These are phyloP conservation scores for Chloroidium sp. DNA, from an alignment of 163 green algal genomes.

Conservation along the genomic window DNA sequence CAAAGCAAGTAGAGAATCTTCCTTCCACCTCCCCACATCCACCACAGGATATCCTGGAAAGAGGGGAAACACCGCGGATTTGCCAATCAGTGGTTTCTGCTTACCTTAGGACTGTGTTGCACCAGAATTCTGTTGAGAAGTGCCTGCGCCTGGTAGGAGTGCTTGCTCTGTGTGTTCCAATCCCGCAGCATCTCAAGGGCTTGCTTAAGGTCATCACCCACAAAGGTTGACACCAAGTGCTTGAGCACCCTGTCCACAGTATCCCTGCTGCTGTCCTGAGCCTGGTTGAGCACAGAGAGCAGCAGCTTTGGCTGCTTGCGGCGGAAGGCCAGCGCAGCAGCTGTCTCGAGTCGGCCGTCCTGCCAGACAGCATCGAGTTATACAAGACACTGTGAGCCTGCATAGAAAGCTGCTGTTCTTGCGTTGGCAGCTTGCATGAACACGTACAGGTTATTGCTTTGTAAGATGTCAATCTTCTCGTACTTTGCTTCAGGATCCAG, in stretches of 20 bases:
- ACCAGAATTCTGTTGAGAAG: conserved; percentile 58
- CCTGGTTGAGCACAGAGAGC: neutral
- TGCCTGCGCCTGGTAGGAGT: conserved; percentile 63
- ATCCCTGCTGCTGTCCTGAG: conserved; percentile 37
- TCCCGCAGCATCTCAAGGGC: conserved; percentile 61
- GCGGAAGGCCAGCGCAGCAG: neutral
- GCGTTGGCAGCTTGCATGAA: conserved; percentile 37
- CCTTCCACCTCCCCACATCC: neutral
- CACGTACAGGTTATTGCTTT: neutral
- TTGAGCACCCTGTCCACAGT: conserved; percentile 15
- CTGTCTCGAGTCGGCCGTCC: conserved; percentile 12
- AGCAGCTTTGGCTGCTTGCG: neutral
- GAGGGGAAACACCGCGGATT: too few relatives aligned
- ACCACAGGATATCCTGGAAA: too few relatives aligned
- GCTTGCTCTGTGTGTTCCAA: conserved; percentile 83
- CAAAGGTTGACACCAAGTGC: too few relatives aligned
- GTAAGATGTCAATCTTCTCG: neutral
- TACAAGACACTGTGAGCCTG: conserved; percentile 80
- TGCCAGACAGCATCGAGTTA: conserved; percentile 31
- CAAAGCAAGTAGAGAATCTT: neutral
- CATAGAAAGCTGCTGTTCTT: conserved; percentile 56
- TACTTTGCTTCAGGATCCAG: neutral
- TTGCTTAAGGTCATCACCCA: conserved; percentile 1
- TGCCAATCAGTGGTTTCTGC: too few relatives aligned
- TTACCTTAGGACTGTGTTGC: conserved; percentile 38